Conservation (phyloP, 23 red algal species). For the Gracilaria domingensis region DNA sequence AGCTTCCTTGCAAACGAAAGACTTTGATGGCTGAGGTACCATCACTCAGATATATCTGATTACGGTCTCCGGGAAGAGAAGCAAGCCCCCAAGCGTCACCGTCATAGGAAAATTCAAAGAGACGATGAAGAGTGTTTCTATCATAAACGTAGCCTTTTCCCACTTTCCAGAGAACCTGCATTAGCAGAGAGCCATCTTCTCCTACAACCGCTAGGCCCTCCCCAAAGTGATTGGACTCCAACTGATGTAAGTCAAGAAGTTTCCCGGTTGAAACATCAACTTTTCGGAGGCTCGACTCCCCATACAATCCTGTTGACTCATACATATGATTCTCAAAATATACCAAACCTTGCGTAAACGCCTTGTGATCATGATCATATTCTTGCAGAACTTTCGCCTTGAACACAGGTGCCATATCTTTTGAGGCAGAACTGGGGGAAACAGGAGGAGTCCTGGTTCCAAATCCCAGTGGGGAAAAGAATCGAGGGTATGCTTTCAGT, state of each 20-base stretch:
- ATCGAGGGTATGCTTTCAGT: not conserved
- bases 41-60: constrained; percentile 65
- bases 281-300: constrained; percentile 31
- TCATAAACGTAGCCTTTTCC: constrained; percentile 65
- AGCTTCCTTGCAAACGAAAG: constrained; percentile 32
- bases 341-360: constrained; percentile 86
- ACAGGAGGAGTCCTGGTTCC: not conserved
- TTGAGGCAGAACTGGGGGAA: not conserved
- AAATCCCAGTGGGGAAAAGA: not conserved
- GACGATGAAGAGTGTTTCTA: constrained; percentile 17
- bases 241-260: constrained; percentile 28
- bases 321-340: constrained; percentile 49
- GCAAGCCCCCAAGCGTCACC: constrained; percentile 84
- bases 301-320: constrained; percentile 69
- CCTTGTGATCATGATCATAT: constrained; percentile 64
- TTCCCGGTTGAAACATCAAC: constrained; percentile 41
- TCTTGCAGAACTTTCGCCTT: constrained; percentile 16
- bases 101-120: constrained; percentile 46
- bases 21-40: constrained; percentile 64
- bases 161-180: constrained; percentile 69
- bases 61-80: constrained; percentile 23
- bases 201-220: constrained; percentile 58
- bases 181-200: constrained; percentile 2
- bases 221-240: constrained; percentile 60
- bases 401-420: constrained; percentile 47